Base-by-base conservation (phyloP, 257 asterid genomes). In the Catharanthus roseus region DNA sequence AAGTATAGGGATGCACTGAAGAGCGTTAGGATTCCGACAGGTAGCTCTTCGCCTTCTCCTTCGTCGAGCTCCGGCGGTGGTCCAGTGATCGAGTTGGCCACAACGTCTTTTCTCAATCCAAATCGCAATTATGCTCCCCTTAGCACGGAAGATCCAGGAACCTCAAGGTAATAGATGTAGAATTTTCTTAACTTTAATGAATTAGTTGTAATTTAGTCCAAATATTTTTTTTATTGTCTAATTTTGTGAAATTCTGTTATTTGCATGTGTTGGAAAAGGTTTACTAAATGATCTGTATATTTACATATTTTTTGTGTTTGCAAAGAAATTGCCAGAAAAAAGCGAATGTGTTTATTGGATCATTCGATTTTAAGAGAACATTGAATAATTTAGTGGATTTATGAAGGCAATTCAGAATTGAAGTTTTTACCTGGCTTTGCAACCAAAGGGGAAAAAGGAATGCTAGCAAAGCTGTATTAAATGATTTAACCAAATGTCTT, bases 1-100 rank as follows among this genome's bases (percentile, higher is more conserved):
- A 91, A 88, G 85, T 89, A 88, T 54, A 83, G 99, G 75, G 99
- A 93, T 82, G 96, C 97, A 26, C 72, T 91, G 80, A 93, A 88
- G 84, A 89, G 93, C 82, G 96, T 93, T 51, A 86, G 99, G 83
- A 76, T 78, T 76, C 96, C 99, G 74, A 75, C 83, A 19, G 88
- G 87, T 23, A 88, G 89, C 60, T 85, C 86, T 72, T 82, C 68
- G 57, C 74, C 91, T 72, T 79, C 95, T 64, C 72, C 85, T 61
- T 69, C 91, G 51, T 82, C 93, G 69, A 82, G 84, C 81, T 77
- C 87, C 78, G 89, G 86, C 72, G 86, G 87, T 42, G 97, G 96
- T 13, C 87, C 97, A 7, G 97, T 93, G 81, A 91, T 93, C 80
- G 97, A 93, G 85, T 82, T 93, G 68, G 79, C 97, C 3, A 88